Evolutionary conservation across 1,284 basidiomycete species (phyloP).

Genomic region (Apiotrichum gamsii): DNA sequence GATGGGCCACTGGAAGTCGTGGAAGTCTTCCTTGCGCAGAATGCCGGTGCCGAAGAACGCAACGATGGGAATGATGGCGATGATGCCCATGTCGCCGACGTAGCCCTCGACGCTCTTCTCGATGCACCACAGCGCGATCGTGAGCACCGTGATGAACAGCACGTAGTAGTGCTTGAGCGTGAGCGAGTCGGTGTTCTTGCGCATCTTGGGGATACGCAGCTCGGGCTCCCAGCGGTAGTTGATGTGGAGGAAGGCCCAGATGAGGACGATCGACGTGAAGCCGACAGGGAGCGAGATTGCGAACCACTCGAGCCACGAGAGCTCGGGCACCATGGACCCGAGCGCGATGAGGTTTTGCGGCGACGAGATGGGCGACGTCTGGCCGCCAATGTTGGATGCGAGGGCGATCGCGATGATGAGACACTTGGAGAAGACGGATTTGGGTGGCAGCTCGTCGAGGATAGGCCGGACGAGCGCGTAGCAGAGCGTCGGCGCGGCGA

Average conservation of each 20-base stretch:
- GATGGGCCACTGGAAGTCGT: constrained; percentile 88
- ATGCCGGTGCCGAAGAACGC: constrained; percentile 93
- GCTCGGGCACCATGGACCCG: constrained; percentile 72
- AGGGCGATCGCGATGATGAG: constrained; percentile 93
- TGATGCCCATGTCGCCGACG: constrained; percentile 95
- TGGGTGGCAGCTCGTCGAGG: constrained; percentile 80
- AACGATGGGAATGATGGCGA: constrained; percentile 88
- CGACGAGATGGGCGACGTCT: constrained; percentile 83
- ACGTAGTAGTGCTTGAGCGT: constrained; percentile 88
- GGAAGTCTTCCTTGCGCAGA: constrained; percentile 93
- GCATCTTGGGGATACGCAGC: constrained; percentile 73
- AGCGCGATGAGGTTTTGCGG: constrained; percentile 97
- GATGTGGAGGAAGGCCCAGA: constrained; percentile 83
- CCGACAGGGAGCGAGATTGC: constrained; percentile 88
- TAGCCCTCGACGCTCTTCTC: constrained; percentile 71
- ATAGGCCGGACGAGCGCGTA: constrained; percentile 99
- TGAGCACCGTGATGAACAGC: constrained; percentile 70
- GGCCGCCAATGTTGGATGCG: constrained; percentile 96
- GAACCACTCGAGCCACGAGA: constrained; percentile 94
- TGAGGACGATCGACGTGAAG: constrained; percentile 71
- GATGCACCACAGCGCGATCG: constrained; percentile 86
- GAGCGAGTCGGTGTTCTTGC: constrained; percentile 72
- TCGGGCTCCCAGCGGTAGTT: constrained; percentile 80
- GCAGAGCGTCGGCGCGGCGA: constrained; percentile 93
- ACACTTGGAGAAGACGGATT: constrained; percentile 80